Percentiles rank a stretch among this genome's conserved stretches.
Evolutionary conservation across 768 basidiomycete genomes (phyloP).

Genomic region (Auricularia cornea): DNA sequence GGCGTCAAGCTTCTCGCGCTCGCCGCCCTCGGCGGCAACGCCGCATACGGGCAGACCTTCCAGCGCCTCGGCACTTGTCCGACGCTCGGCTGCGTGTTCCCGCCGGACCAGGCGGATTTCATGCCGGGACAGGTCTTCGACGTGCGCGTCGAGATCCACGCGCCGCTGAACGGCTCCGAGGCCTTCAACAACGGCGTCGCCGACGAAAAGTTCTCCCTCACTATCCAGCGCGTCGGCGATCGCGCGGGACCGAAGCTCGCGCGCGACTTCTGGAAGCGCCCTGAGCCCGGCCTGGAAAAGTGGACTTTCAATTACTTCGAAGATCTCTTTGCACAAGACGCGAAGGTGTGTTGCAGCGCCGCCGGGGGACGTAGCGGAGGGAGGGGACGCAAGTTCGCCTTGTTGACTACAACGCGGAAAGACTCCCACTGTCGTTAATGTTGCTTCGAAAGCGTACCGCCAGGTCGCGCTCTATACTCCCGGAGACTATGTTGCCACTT

Average conservation of each 20-base stretch:
- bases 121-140: constrained; percentile 22
- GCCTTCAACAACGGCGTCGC: constrained; percentile 25
- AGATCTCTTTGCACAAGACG: constrained; percentile 25
- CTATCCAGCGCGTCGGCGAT: constrained; percentile 19
- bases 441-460: constrained; percentile 26
- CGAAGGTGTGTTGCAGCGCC: background rate
- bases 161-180: constrained; percentile 28
- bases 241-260: constrained; percentile 16
- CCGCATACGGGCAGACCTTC: constrained; percentile 3
- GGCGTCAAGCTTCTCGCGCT: no score
- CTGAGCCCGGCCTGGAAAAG: constrained; percentile 16
- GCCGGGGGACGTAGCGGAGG: no score
- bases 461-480: constrained; percentile 22
- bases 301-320: constrained; percentile 25
- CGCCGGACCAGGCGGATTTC: constrained; percentile 20
- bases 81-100: constrained; percentile 22
- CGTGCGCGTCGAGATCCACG: constrained; percentile 26
- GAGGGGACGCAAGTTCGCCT: no score
- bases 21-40: no score
- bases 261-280: constrained; percentile 14
- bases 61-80: constrained; percentile 18
- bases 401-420: background rate
- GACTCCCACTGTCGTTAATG: constrained; percentile 24
- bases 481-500: constrained; percentile 16
- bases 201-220: constrained; percentile 19